Evolutionary conservation across 2,329 filamentous ascomycete species (phyloP).

Genomic region (Colletotrichum plurivorum): DNA sequence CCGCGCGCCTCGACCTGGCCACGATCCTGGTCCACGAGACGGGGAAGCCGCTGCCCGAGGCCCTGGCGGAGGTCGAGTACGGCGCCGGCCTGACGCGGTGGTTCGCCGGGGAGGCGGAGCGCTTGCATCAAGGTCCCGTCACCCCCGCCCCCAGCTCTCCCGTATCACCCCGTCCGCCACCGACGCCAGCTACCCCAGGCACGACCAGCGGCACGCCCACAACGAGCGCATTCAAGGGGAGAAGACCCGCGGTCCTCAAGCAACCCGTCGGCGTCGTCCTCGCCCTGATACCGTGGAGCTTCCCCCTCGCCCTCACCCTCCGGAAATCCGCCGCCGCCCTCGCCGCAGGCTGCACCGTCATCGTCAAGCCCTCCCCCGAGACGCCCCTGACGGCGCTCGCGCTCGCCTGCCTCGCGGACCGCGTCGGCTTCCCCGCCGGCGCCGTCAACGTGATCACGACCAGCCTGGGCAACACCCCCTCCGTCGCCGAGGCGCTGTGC

Average conservation of each 20-base stretch:
- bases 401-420: constrained; percentile 70
- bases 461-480: constrained; percentile 75
- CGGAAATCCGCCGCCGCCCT: constrained; percentile 67
- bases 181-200: not conserved
- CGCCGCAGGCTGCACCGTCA: constrained; percentile 81
- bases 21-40: constrained; percentile 63
- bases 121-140: constrained; percentile 67
- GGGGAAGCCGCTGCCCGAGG: constrained; percentile 69
- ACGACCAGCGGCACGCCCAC: not conserved
- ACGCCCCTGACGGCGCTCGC: constrained; percentile 60
- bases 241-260: constrained; percentile 23
- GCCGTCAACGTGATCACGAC: constrained; percentile 83
- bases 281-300: constrained; percentile 68
- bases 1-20: constrained; percentile 55
- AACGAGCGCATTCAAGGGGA: constrained; percentile 3
- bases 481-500: constrained; percentile 66
- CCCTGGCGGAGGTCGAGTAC: constrained; percentile 69
- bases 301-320: constrained; percentile 66
- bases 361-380: constrained; percentile 59
- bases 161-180: constrained; percentile 10
- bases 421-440: constrained; percentile 82
- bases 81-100: constrained; percentile 68
- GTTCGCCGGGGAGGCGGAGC: constrained; percentile 67
- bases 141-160: not conserved
- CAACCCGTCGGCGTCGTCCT: constrained; percentile 54